These are phyloP conservation scores for Agroathelia rolfsii DNA, from an alignment of 1,284 basidiomycete genomes.

Conservation along the genomic window DNA sequence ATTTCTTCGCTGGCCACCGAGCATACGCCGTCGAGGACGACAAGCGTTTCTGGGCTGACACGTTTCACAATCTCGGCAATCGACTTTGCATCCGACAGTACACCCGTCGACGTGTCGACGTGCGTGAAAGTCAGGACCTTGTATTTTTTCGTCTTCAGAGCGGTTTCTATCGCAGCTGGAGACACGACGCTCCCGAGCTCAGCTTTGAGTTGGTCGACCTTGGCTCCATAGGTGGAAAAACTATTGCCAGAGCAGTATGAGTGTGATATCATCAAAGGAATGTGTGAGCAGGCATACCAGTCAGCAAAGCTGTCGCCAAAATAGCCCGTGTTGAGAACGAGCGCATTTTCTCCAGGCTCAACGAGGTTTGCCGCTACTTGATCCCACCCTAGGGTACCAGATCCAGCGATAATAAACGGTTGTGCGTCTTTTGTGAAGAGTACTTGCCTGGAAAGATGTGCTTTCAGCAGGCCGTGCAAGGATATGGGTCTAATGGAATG, in stretches of 20 bases:
- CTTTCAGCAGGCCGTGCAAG: slow-evolving; percentile 3
- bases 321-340: slow-evolving; percentile 82
- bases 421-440: slow-evolving; percentile 72
- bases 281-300: slow-evolving; percentile 39
- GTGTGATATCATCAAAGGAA: slow-evolving; percentile 2
- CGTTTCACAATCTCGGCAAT: slow-evolving; percentile 69
- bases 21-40: slow-evolving; percentile 90
- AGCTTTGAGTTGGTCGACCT: slow-evolving; percentile 81
- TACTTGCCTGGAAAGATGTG: slow-evolving; percentile 44
- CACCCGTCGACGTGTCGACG: slow-evolving; percentile 90
- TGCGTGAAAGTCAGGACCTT: slow-evolving; percentile 92
- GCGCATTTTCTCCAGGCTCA: slow-evolving; percentile 69
- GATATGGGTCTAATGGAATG: slow-evolving; percentile 1
- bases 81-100: slow-evolving; percentile 78
- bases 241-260: too few relatives aligned
- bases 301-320: slow-evolving; percentile 83
- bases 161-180: slow-evolving; percentile 55
- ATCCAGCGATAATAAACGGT: slow-evolving; percentile 86
- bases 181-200: slow-evolving; percentile 73
- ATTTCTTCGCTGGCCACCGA: slow-evolving; percentile 96
- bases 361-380: slow-evolving; percentile 81
- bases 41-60: slow-evolving; percentile 80
- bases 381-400: slow-evolving; percentile 93
- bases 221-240: slow-evolving; percentile 82
- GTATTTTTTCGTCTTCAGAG: slow-evolving; percentile 77